Conservation (phyloP, 2,329 filamentous ascomycete species). For the Alternaria infectoria region DNA sequence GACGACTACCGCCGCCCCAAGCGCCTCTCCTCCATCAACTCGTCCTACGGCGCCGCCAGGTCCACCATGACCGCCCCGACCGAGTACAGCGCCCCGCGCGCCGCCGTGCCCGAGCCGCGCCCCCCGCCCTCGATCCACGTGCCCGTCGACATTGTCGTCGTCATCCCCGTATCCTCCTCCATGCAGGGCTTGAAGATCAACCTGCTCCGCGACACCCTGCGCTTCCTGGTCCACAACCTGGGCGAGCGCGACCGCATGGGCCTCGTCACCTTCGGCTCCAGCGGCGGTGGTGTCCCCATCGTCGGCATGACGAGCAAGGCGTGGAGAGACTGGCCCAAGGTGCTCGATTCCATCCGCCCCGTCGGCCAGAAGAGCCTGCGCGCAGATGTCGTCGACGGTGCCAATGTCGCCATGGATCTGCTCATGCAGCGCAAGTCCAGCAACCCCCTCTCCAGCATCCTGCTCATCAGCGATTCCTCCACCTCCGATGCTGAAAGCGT, state of each 20-base stretch:
- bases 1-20: slow-evolving; percentile 77
- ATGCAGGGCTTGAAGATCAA: slow-evolving; percentile 99
- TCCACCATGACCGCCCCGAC: slow-evolving; percentile 89
- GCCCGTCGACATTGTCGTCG: slow-evolving; percentile 92
- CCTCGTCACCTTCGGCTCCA: slow-evolving; percentile 94
- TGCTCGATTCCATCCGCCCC: slow-evolving; percentile 85
- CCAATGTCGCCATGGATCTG: slow-evolving; percentile 97
- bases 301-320: slow-evolving; percentile 98
- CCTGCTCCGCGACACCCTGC: slow-evolving; percentile 85
- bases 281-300: slow-evolving; percentile 87
- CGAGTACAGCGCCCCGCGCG: slow-evolving; percentile 79
- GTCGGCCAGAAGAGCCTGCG: slow-evolving; percentile 96
- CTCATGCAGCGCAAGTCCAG: slow-evolving; percentile 97
- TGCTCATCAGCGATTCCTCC: slow-evolving; percentile 96
- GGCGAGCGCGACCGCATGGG: slow-evolving; percentile 97
- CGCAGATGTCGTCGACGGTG: slow-evolving; percentile 95
- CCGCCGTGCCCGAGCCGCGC: slow-evolving; percentile 52
- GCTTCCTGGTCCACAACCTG: slow-evolving; percentile 87
- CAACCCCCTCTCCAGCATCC: slow-evolving; percentile 92
- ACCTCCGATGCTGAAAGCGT: slow-evolving; percentile 94
- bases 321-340: slow-evolving; percentile 89
- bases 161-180: slow-evolving; percentile 95
- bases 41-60: slow-evolving; percentile 81
- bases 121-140: slow-evolving; percentile 72
- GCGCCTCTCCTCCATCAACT: slow-evolving; percentile 81